phyloP scores from a whole-genome alignment of 2,329 filamentous ascomycete genomes.

The Lecanicillium sp. region DNA sequence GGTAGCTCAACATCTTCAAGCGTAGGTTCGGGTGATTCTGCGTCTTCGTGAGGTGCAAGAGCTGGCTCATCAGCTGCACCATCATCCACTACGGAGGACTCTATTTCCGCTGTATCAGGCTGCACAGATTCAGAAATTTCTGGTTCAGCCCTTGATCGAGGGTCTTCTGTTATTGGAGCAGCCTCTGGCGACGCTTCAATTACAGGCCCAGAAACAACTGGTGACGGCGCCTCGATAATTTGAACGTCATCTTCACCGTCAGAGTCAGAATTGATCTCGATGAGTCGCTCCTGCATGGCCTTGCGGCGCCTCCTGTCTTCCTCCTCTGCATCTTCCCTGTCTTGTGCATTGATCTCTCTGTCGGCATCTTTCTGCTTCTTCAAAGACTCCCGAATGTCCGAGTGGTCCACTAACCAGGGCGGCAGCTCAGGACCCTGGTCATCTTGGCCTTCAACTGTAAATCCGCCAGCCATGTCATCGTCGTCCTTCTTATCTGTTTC shows the following conservation, averaged over 20 bases:
- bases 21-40: constrained; percentile 21
- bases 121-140: background rate
- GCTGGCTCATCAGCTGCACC: background rate
- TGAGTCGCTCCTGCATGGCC: constrained; percentile 42
- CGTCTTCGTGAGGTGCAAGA: constrained; percentile 5
- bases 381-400: constrained; percentile 59
- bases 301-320: constrained; percentile 43
- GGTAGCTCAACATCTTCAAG: constrained; percentile 33
- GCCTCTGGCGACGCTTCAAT: background rate
- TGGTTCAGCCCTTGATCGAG: background rate
- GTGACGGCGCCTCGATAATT: constrained; percentile 45
- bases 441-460: constrained; percentile 23
- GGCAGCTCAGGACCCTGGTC: constrained; percentile 51
- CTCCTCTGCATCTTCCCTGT: constrained; percentile 51
- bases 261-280: constrained; percentile 59
- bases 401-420: constrained; percentile 64
- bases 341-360: constrained; percentile 57
- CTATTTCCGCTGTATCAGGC: background rate
- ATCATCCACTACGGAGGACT: background rate
- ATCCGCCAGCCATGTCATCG: constrained; percentile 29
- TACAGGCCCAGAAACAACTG: constrained; percentile 19
- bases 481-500: constrained; percentile 20
- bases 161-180: background rate
- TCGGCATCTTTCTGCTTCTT: constrained; percentile 53
- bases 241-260: constrained; percentile 52